Percentiles rank a stretch among this genome's conserved stretches.
Evolutionary conservation across 2,329 filamentous ascomycete genomes (phyloP).

Genomic region (Colletotrichum filicis): DNA sequence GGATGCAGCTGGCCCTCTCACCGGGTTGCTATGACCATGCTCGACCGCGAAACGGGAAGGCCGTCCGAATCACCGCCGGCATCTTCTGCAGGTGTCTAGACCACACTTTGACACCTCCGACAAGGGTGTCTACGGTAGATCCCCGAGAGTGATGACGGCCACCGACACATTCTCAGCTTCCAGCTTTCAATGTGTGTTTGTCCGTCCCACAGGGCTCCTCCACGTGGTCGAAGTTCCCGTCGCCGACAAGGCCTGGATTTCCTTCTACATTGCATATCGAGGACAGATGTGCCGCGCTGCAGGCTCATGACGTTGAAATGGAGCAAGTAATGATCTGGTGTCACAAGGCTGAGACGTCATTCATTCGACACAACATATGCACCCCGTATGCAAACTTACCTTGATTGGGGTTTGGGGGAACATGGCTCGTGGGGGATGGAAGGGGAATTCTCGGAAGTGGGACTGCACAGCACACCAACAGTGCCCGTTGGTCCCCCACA

Average conservation of each 20-base stretch:
- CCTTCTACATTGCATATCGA: background rate
- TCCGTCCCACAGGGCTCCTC: slow-evolving; percentile 6
- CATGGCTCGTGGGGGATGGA: slow-evolving; percentile 29
- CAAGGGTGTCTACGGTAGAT: slow-evolving; percentile 18
- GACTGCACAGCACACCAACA: slow-evolving; percentile 28
- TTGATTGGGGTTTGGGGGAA: slow-evolving; percentile 35
- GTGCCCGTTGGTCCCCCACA: slow-evolving; percentile 34
- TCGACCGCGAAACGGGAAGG: slow-evolving; percentile 28
- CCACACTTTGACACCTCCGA: slow-evolving; percentile 16
- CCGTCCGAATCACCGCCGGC: slow-evolving; percentile 27
- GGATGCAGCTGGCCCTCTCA: slow-evolving; percentile 29
- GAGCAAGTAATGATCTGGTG: slow-evolving; percentile 28
- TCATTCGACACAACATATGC: slow-evolving; percentile 36
- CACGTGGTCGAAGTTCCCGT: background rate
- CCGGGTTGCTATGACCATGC: slow-evolving; percentile 21
- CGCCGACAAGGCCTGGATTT: slow-evolving; percentile 5
- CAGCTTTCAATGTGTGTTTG: background rate
- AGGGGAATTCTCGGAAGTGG: slow-evolving; percentile 22
- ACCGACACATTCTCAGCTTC: slow-evolving; percentile 1
- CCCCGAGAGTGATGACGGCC: slow-evolving; percentile 5
- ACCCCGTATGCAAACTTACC: slow-evolving; percentile 36
- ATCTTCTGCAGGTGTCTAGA: slow-evolving; percentile 31
- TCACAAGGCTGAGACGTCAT: slow-evolving; percentile 43
- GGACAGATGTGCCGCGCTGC: background rate
- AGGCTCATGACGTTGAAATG: slow-evolving; percentile 21